Base-by-base conservation (phyloP, 2,329 filamentous ascomycete species). In the Fusarium setosum region DNA sequence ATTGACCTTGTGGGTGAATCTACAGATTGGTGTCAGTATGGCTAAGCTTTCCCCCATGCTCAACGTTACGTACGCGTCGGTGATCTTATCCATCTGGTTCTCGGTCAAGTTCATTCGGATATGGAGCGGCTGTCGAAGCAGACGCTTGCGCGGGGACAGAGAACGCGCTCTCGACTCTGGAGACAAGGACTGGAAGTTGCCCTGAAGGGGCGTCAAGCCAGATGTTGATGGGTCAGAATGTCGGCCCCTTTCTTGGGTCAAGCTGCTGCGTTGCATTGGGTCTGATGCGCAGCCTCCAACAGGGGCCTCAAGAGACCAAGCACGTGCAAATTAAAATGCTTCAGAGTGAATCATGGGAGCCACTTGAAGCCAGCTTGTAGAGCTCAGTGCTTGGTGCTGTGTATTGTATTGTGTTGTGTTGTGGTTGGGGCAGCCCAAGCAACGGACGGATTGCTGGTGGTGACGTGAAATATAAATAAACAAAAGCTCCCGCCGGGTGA, bases 101-200 rank as follows among this genome's bases (percentile, higher is more conserved):
- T 84, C 81, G 5, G 82, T 85, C 54, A 85, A 64, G 61, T 83
- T 83, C 66, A 85, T 76, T 21, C 82, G 80, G 26, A 85, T 78
- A 35, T 82, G 79, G 18, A 85, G 73, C 3, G 79, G 79, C 41
- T 81, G 77, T 18, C 78, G 75, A 17, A 66, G 54, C 18, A 70
- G 68, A 3, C 75, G 73, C 51, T 78, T 76, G 35, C 70, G 74
- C 5, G 75, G 77, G 5, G 81, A 79, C 3, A 74, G 71, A 3
- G 79, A 79, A 17, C 73, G 74, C 35, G 79, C 71, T 49, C 76
- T 72, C 12, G 66, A 61, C 15, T 45, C 52, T 15, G 57, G 42
- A 13, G 80, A 77, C 4, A 78, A 61, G 6, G 76, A 71, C n/a
- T 81, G 73, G 40, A 81, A 79, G 26, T 79, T 76, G 5, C 77